Evolutionary conservation across 1,139 yeast genomes (phyloP).

Genomic region (Tardiomyces blankii): DNA sequence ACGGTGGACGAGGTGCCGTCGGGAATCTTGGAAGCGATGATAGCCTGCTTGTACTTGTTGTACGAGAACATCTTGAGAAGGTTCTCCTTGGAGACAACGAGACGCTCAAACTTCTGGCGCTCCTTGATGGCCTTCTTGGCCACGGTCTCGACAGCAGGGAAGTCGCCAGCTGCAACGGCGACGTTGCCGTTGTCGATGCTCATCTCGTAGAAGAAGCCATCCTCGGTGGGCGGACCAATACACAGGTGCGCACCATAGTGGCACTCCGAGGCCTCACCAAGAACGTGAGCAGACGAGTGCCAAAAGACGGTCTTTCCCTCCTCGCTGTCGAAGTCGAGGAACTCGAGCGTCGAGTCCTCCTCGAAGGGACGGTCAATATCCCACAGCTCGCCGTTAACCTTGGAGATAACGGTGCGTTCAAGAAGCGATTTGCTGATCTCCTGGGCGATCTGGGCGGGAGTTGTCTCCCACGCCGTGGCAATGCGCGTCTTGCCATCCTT

Average conservation of each 20-base stretch:
- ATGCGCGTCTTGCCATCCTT: slow-evolving; percentile 75
- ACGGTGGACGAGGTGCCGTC: slow-evolving; percentile 96
- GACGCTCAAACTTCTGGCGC: slow-evolving; percentile 91
- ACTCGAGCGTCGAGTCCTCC: slow-evolving; percentile 56
- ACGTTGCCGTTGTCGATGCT: slow-evolving; percentile 69
- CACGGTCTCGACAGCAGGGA: slow-evolving; percentile 72
- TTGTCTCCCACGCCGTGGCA: slow-evolving; percentile 81
- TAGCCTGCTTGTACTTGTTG: slow-evolving; percentile 89
- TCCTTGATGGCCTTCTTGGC: slow-evolving; percentile 90
- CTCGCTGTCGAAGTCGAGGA: slow-evolving; percentile 66
- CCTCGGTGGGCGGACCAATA: slow-evolving; percentile 95
- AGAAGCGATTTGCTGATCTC: slow-evolving; percentile 77
- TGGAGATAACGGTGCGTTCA: slow-evolving; percentile 84
- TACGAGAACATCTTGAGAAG: slow-evolving; percentile 86
- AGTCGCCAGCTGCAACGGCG: slow-evolving; percentile 74
- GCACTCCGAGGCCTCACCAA: slow-evolving; percentile 98
- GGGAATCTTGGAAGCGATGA: slow-evolving; percentile 81
- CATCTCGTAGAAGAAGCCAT: slow-evolving; percentile 97
- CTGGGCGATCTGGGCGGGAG: slow-evolving; percentile 78
- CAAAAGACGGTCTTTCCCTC: slow-evolving; percentile 96
- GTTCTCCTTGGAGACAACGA: slow-evolving; percentile 86
- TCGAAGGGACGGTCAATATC: slow-evolving; percentile 94
- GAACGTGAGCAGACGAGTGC: slow-evolving; percentile 98
- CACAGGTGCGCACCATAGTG: slow-evolving; percentile 89
- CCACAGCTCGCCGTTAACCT: slow-evolving; percentile 87